Base-by-base conservation (phyloP, 495 filamentous ascomycete species). In the Daldinia concentrica region DNA sequence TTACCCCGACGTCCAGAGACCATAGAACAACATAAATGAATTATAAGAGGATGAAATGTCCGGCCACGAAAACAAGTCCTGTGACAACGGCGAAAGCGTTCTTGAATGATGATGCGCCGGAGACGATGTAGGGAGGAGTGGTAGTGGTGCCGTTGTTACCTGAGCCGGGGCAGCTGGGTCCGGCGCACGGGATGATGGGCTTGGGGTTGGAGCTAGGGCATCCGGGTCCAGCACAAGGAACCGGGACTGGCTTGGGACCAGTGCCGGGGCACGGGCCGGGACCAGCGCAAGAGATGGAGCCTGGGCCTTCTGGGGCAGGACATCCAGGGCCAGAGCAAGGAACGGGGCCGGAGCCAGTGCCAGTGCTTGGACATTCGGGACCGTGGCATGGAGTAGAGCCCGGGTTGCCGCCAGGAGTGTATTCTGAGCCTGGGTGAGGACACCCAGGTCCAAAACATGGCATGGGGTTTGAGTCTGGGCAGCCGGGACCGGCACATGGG, bases 41-140 rank as follows among this genome's bases (percentile, higher is more conserved):
- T 64, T 62, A 79, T 37, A 74, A 63, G 26, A 77, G 57, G 45
- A 77, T 32, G 54, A 77, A 74, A n/a, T 72, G 75, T 2, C 71
- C 74, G 12, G 65, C 69, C 8, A 74, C 54, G 17, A 79, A 54
- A 36, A 68, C 70, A 24, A 79, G 32, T 11, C 74, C 74, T 14
- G 59, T 66, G 19, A 75, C 51, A 8, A 79, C 26, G 7, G 71
- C 60, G 56, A 79, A 45, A 2, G 71, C 71, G 17, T 66, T 66
- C 69, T 75, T 74, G 57, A 76, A 8, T 9, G 74, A 59, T 1
- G 71, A 17, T 1, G 78, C 76, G 15, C 69, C 79, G n/a, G 74
- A 75, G 26, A 73, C 62, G 19, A 64, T 52, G 15, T 55, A 52
- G 12, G 69, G 61, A 6, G 48, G 39, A 29, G 14, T 54, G 22